phyloP scores from a whole-genome alignment of 2,329 filamentous ascomycete species.

The Tolypocladium inflatum region DNA sequence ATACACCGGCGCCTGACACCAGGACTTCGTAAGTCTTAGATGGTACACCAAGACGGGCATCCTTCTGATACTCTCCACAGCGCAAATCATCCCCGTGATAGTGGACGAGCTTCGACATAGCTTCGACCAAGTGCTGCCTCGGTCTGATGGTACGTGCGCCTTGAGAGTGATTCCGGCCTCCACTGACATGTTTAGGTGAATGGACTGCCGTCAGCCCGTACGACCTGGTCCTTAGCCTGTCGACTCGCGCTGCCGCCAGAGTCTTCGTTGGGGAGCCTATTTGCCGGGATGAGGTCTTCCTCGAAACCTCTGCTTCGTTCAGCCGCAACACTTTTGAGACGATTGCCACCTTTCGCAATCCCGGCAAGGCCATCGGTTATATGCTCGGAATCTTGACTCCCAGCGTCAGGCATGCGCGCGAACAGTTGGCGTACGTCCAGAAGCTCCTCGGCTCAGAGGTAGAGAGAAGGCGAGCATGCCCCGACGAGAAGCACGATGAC shows the following conservation, averaged over 20 bases:
- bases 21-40: conserved; percentile 3
- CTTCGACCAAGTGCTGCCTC: conserved; percentile 4
- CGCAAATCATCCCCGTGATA: conserved; percentile 6
- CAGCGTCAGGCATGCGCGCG: conserved; percentile 3
- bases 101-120: conserved; percentile 6
- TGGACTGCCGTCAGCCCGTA: conserved; percentile 5
- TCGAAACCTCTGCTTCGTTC: conserved; percentile 6
- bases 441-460: conserved; percentile 5
- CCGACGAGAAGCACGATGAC: conserved; percentile 6
- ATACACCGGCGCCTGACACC: conserved; percentile 7
- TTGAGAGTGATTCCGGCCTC: no score
- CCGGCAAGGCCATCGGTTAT: conserved; percentile 1
- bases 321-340: conserved; percentile 8
- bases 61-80: not conserved
- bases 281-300: conserved; percentile 7
- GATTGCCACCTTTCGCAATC: conserved; percentile 5
- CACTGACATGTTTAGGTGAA: not conserved
- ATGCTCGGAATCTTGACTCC: conserved; percentile 1
- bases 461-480: not conserved
- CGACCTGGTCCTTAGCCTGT: conserved; percentile 5
- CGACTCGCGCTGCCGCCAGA: conserved; percentile 6
- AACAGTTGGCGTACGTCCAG: conserved; percentile 6
- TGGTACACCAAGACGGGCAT: not conserved
- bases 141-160: not conserved
- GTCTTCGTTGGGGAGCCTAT: conserved; percentile 7